Percentiles rank a stretch among this genome's conserved stretches.
phyloP scores from a whole-genome alignment of 352 stramenopile species.

The Halophytophthora batemanensis region DNA sequence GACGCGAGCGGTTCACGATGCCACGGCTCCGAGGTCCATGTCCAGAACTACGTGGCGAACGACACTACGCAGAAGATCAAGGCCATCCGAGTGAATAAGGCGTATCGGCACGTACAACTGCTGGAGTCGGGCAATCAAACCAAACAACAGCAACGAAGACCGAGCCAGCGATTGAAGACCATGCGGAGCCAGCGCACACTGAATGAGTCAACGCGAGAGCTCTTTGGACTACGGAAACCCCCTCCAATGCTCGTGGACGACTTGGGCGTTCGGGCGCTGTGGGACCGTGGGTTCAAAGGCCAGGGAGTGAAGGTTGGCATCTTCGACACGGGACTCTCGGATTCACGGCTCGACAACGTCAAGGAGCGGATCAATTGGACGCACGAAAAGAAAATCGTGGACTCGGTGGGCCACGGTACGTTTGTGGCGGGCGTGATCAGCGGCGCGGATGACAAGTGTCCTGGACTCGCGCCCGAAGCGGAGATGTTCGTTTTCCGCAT shows the following conservation, averaged over 20 bases:
- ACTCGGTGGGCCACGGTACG: constrained; percentile 79
- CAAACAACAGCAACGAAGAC: not conserved
- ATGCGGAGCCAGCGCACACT: constrained; percentile 12
- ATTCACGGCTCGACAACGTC: constrained; percentile 49
- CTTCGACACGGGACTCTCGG: constrained; percentile 83
- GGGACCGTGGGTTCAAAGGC: constrained; percentile 61
- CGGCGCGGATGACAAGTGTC: constrained; percentile 53
- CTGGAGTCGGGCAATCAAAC: constrained; percentile 11
- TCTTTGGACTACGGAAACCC: constrained; percentile 26
- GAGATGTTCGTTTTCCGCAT: constrained; percentile 82
- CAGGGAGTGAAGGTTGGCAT: constrained; percentile 79
- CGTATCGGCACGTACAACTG: constrained; percentile 38
- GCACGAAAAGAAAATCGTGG: constrained; percentile 69
- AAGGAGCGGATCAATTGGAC: constrained; percentile 87
- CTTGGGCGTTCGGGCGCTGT: constrained; percentile 49
- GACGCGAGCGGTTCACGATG: constrained; percentile 10
- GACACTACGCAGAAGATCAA: constrained; percentile 25
- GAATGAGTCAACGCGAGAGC: constrained; percentile 13
- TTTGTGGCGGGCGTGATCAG: constrained; percentile 81
- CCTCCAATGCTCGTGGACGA: constrained; percentile 40
- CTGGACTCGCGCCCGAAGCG: constrained; percentile 73
- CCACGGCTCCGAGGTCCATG: constrained; percentile 18
- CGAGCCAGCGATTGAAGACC: constrained; percentile 14
- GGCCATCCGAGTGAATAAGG: constrained; percentile 43
- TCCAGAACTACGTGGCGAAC: constrained; percentile 11